Base-by-base conservation (phyloP, 805 yeast genomes). In the Pichia occidentalis region DNA sequence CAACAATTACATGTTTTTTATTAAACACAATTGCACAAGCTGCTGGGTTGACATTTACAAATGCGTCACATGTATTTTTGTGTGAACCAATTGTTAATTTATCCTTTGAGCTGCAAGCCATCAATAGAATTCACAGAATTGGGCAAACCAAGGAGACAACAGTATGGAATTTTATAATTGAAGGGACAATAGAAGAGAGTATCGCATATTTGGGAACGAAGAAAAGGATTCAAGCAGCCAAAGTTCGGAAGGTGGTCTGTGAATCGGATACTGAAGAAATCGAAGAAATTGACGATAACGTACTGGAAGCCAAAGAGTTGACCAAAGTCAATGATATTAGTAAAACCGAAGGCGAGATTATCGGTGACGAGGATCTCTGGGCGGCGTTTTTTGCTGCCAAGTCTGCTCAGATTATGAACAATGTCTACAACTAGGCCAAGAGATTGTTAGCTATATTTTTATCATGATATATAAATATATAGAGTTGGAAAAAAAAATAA, bases 31-130 rank as follows among this genome's bases (percentile, higher is more conserved):
- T 77, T 47, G 80, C 88, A 1, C 85, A 88, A 53, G 87, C 95
- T 7, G 79, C 96, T 11, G 98, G 98, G 0, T 64, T 92, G 45
- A 92, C 95, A 7, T 65, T 92, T 39, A 77, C 87, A 7, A 90
- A 90, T 63, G 97, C 98, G 0, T 82, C 84, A 3, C 96, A 92
- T 56, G 90, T 92, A 0, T 81, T 88, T 44, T 57, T 92, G 5
- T 84, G 97, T 57, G 98, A 92, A 60, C 97, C 98, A 1, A 67
- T 92, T 40, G 80, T 92, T 12, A 87, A 87, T 51, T 76, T 88
- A 1, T 81, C 95, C 2, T 67, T 87, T 33, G 97, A 92, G 50
- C 56, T 85, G 12, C 98, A 90, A 56, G 97, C 97, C 0, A 82
- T 88, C 37, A 85, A 94, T 34, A 71, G 98, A 45, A 77, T 92